Base-by-base conservation (phyloP, 257 asterid species). In the Henckelia pumila region DNA sequence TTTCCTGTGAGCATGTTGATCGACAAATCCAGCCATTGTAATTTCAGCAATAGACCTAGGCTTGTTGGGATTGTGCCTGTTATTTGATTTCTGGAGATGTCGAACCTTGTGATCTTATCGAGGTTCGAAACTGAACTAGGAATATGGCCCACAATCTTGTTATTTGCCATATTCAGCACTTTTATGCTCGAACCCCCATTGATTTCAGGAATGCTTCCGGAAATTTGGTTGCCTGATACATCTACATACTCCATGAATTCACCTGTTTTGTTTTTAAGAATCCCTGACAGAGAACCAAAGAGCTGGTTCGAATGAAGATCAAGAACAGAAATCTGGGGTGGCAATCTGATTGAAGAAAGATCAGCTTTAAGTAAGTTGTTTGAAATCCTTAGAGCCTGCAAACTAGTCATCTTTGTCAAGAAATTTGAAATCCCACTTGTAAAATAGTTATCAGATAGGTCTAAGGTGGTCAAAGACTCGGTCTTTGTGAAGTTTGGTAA, bases 1-100 rank as follows among this genome's bases (percentile, higher is more conserved):
- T 68, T 81, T 14, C 97, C 99, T 0, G 72, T 71, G 2, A 93
- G 68, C 44, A 63, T 66, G 70, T 93, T 93, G 62, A 82, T 84
- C 0, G 97, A 90, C 58, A 93, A 66, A 26, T 93, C 92, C 66
- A 93, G 72, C 97, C 97, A 93, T 62, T 83, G 88, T 84, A 93
- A 49, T 74, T 82, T 85, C 50, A 77, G 52, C 80, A 90, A 55
- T 57, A 68, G 58, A 20, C 97, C 99, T 17, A 90, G 22, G 61
- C 85, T 71, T 19, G 77, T 44, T 5, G 99, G 99, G 26, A 93
- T 93, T 13, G 94, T 77, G 70, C 99, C 99, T 8, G 81, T 64
- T 44, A 93, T 84, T 60, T 74, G 64, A 70, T 93, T 93, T 77
- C 97, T 88, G 25, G 96, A 88, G 26, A 84, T 70, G 71, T 88